phyloP scores from a whole-genome alignment of 495 filamentous ascomycete genomes.

The Platismatia glauca region DNA sequence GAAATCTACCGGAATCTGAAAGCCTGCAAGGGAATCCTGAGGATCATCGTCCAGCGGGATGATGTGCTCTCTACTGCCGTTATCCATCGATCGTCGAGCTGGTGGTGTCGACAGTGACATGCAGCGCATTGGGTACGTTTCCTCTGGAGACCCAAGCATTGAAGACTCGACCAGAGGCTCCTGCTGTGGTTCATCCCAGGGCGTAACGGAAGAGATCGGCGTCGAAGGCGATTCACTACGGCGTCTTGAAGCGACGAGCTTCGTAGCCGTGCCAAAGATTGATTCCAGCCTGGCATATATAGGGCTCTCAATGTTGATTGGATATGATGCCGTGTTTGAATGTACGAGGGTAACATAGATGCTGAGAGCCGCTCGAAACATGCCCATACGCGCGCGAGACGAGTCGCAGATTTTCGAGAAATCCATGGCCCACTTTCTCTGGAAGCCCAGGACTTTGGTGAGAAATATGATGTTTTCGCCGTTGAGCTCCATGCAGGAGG shows the following conservation, averaged over 20 bases:
- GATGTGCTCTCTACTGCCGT: constrained; percentile 22
- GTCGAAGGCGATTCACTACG: constrained; percentile 2
- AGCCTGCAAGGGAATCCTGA: constrained; percentile 13
- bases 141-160: not conserved
- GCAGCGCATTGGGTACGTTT: constrained; percentile 10
- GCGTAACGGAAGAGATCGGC: constrained; percentile 16
- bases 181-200: constrained; percentile 18
- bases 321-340: constrained; percentile 48
- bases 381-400: constrained; percentile 27
- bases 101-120: constrained; percentile 8
- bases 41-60: constrained; percentile 17
- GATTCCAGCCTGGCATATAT: constrained; percentile 39
- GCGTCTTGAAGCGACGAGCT: constrained; percentile 13
- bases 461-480: constrained; percentile 64
- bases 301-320: constrained; percentile 51
- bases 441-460: constrained; percentile 48
- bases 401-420: constrained; percentile 22
- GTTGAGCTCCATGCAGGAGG: constrained; percentile 54
- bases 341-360: constrained; percentile 52
- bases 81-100: constrained; percentile 6
- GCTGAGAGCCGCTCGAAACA: constrained; percentile 45
- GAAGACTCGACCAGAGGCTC: not conserved
- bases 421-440: constrained; percentile 26
- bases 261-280: constrained; percentile 40
- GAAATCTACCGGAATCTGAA: constrained; percentile 32